A percentile compares a stretch with the other conserved stretches of the same genome.
phyloP scores from a whole-genome alignment of 2,329 filamentous ascomycete genomes.

The Colletotrichum sidae region DNA sequence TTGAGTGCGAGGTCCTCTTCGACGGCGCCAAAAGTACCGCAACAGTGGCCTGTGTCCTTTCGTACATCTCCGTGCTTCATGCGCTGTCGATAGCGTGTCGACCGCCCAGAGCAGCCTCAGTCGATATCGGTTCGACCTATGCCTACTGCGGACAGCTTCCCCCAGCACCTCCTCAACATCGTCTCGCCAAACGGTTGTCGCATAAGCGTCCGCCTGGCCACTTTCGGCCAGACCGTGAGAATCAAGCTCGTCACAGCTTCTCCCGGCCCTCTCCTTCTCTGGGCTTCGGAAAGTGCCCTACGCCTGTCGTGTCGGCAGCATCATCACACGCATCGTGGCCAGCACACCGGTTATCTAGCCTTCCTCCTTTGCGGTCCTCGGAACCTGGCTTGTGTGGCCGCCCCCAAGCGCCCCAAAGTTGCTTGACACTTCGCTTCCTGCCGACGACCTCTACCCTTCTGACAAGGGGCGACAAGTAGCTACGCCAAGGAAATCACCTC shows the following conservation, averaged over 20 bases:
- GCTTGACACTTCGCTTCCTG: constrained; percentile 34
- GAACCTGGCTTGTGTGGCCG: constrained; percentile 33
- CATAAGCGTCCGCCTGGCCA: too few species aligned
- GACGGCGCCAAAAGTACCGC: constrained; percentile 18
- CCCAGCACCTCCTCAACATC: neutral
- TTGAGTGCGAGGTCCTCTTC: constrained; percentile 11
- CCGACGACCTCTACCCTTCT: constrained; percentile 17
- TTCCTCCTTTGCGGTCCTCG: neutral
- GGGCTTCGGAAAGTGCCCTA: too few species aligned
- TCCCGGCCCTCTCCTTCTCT: too few species aligned
- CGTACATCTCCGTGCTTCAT: constrained; percentile 25
- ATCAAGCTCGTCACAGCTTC: too few species aligned
- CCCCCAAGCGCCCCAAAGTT: constrained; percentile 14
- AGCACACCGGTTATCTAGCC: too few species aligned
- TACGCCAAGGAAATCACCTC: constrained; percentile 25
- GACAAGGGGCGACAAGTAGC: constrained; percentile 16
- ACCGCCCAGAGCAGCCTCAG: constrained; percentile 3
- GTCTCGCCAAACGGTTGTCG: too few species aligned
- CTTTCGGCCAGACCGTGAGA: too few species aligned
- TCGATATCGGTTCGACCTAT: neutral
- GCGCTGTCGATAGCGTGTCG: constrained; percentile 2
- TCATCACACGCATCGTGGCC: too few species aligned
- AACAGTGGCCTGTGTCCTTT: constrained; percentile 16
- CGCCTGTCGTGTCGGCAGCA: too few species aligned
- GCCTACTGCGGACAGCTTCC: neutral